Percentiles rank a stretch among this genome's conserved stretches.
phyloP scores from a whole-genome alignment of 257 asterid genomes.

The Apocynum venetum region DNA sequence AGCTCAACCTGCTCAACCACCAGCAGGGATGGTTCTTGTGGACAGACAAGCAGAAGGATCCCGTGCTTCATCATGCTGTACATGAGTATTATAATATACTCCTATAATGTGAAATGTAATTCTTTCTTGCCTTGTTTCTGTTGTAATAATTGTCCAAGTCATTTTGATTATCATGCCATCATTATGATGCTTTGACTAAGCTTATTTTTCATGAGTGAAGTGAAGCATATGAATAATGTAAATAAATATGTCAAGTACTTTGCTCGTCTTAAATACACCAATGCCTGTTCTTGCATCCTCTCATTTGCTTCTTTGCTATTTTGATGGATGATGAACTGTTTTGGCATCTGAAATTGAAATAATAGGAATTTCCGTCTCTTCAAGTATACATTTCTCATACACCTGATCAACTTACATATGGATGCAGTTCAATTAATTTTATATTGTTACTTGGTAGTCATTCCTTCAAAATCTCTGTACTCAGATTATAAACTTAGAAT shows the following conservation, averaged over 20 bases:
- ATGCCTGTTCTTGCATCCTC: not conserved
- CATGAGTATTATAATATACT: conserved; percentile 20
- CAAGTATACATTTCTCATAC: not conserved
- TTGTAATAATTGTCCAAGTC: not conserved
- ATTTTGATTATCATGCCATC: not conserved
- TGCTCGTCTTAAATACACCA: not conserved
- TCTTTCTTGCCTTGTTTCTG: not conserved
- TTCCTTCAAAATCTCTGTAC: not conserved
- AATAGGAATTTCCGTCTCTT: not conserved
- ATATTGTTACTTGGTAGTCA: not conserved
- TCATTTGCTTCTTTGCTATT: not conserved
- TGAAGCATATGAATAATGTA: not conserved
- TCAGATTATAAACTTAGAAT: not conserved
- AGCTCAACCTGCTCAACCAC: conserved; percentile 61
- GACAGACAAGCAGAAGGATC: conserved; percentile 72
- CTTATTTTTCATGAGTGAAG: not conserved
- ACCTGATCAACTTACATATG: not conserved
- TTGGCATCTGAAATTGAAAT: not conserved
- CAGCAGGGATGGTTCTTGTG: conserved; percentile 73
- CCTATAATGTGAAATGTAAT: not conserved
- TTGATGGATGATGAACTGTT: not conserved
- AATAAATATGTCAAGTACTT: not conserved
- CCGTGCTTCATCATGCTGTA: conserved; percentile 55
- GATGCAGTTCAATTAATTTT: not conserved
- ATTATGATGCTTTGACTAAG: not conserved